These are phyloP conservation scores for Penicillium salamii DNA, from an alignment of 495 filamentous ascomycete genomes.

Conservation along the genomic window DNA sequence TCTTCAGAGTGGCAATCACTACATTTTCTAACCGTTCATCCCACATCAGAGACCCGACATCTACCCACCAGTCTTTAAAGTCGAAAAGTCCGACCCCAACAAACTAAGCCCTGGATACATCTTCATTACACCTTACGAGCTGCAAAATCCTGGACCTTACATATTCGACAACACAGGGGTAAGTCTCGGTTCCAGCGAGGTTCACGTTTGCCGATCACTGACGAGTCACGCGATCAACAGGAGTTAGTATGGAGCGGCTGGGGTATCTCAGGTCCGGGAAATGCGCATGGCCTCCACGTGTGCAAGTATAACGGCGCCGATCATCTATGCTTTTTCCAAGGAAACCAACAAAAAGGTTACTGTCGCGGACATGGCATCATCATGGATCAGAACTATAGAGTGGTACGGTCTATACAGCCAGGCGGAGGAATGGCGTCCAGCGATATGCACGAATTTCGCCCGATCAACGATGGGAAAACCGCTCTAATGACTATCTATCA, in stretches of 20 bases:
- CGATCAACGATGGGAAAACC: constrained; percentile 45
- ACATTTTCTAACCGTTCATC: neutral
- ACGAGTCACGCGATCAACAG: constrained; percentile 21
- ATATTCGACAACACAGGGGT: constrained; percentile 46
- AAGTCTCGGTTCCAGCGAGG: constrained; percentile 12
- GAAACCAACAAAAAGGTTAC: constrained; percentile 52
- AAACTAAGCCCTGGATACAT: constrained; percentile 43
- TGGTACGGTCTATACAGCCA: constrained; percentile 43
- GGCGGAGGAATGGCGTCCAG: constrained; percentile 47
- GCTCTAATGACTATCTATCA: constrained; percentile 57
- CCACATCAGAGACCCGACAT: constrained; percentile 39
- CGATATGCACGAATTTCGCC: constrained; percentile 52
- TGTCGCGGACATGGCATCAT: constrained; percentile 53
- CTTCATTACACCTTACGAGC: constrained; percentile 42
- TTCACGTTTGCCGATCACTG: constrained; percentile 3
- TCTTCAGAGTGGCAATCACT: neutral
- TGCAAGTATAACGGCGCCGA: constrained; percentile 45
- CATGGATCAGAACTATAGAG: constrained; percentile 48
- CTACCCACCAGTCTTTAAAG: constrained; percentile 31
- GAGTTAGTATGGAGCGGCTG: constrained; percentile 48
- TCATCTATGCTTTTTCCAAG: constrained; percentile 54
- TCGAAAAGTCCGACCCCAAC: constrained; percentile 25
- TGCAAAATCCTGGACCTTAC: constrained; percentile 41
- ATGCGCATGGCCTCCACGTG: constrained; percentile 44
- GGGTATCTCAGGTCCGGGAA: constrained; percentile 40